phyloP scores from a whole-genome alignment of 108 stramenopile genomes.

The Chaetoceros muelleri region DNA sequence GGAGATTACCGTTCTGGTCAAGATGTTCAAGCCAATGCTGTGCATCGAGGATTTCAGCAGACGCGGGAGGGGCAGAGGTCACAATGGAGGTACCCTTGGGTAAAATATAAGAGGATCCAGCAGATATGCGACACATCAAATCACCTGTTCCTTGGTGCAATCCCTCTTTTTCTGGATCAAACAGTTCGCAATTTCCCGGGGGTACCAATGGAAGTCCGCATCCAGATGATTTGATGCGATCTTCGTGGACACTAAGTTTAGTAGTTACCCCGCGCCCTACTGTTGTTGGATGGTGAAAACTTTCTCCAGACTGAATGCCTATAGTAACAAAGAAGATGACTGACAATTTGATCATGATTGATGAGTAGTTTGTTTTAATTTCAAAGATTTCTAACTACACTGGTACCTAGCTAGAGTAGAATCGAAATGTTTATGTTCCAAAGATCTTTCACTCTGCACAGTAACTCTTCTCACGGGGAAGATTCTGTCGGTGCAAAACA shows the following conservation, averaged over 20 bases:
- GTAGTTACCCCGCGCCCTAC: too few relatives aligned
- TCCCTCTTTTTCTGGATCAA: constrained; percentile 54
- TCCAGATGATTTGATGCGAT: constrained; percentile 19
- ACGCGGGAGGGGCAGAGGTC: background rate
- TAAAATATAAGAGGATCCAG: constrained; percentile 5
- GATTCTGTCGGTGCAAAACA: too few relatives aligned
- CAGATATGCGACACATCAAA: constrained; percentile 21
- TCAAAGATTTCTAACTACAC: too few relatives aligned
- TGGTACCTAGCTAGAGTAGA: too few relatives aligned
- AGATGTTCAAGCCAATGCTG: constrained; percentile 80
- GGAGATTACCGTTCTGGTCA: constrained; percentile 34
- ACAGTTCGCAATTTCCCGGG: constrained; percentile 28
- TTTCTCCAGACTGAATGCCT: too few relatives aligned
- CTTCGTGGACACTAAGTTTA: background rate
- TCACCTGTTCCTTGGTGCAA: constrained; percentile 37
- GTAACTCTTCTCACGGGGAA: too few relatives aligned
- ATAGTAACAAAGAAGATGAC: too few relatives aligned
- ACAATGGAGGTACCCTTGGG: background rate
- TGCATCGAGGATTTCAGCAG: constrained; percentile 20
- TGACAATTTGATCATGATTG: too few relatives aligned
- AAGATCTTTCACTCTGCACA: too few relatives aligned
- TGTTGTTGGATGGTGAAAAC: too few relatives aligned
- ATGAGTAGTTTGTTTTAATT: too few relatives aligned
- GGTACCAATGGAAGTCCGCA: constrained; percentile 31
- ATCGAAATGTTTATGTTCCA: too few relatives aligned